These are phyloP conservation scores for Boletellus emodensis DNA, from an alignment of 768 basidiomycete species.

Conservation along the genomic window DNA sequence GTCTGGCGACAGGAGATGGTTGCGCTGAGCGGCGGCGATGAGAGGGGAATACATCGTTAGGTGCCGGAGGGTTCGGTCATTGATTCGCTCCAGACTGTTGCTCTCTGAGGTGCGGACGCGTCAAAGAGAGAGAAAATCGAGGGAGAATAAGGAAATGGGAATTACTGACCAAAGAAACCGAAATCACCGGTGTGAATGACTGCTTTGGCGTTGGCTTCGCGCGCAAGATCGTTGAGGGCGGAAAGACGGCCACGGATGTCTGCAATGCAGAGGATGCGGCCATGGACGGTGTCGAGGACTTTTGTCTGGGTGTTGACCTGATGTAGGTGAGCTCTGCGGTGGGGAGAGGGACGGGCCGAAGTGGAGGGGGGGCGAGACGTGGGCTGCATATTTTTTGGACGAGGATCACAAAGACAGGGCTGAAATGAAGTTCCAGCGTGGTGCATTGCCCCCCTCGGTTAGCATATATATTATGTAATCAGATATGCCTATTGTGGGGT, in stretches of 20 bases:
- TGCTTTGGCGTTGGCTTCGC: slow-evolving; percentile 84
- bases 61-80: slow-evolving; percentile 93
- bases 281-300: slow-evolving; percentile 73
- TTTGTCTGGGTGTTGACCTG: slow-evolving; percentile 74
- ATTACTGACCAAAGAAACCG: slow-evolving; percentile 84
- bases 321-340: slow-evolving; percentile 40
- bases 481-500: slow-evolving; percentile 15
- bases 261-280: slow-evolving; percentile 90
- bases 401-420: slow-evolving; percentile 19
- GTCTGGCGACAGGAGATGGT: slow-evolving; percentile 70
- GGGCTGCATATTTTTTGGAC: slow-evolving; percentile 45
- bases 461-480: slow-evolving; percentile 24
- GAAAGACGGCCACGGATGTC: slow-evolving; percentile 89
- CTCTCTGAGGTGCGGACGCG: slow-evolving; percentile 48
- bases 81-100: slow-evolving; percentile 81
- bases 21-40: slow-evolving; percentile 77
- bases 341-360: slow-evolving; percentile 59
- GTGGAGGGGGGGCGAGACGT: slow-evolving; percentile 57
- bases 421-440: slow-evolving; percentile 1
- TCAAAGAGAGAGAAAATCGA: slow-evolving; percentile 8
- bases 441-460: slow-evolving; percentile 3
- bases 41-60: slow-evolving; percentile 95
- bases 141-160: not conserved
- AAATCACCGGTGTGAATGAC: slow-evolving; percentile 99
- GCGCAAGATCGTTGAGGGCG: slow-evolving; percentile 84